phyloP scores from a whole-genome alignment of 495 filamentous ascomycete genomes.

The Aspergillus taichungensis region DNA sequence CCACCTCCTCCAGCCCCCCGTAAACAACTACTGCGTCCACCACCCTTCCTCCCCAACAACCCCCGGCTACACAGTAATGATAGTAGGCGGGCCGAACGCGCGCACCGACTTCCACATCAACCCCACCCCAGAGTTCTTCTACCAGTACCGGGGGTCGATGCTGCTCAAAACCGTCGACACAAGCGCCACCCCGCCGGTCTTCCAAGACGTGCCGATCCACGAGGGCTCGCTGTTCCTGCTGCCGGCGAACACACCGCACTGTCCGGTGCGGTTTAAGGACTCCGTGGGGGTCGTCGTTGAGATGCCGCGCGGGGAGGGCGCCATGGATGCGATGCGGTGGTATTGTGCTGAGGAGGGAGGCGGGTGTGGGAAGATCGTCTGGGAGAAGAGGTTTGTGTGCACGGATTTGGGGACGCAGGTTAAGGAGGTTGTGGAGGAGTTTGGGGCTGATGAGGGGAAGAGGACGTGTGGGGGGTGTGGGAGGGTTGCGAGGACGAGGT shows the following conservation, averaged over 20 bases:
- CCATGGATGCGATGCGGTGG: conserved; percentile 79
- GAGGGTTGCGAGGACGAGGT: conserved; percentile 49
- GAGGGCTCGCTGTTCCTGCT: conserved; percentile 95
- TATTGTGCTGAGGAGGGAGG: conserved; percentile 42
- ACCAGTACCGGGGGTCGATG: conserved; percentile 90
- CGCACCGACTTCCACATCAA: conserved; percentile 99
- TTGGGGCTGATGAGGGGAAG: conserved; percentile 59
- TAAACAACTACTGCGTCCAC: conserved; percentile 97
- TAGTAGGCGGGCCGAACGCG: conserved; percentile 93
- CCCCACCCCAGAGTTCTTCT: conserved; percentile 93
- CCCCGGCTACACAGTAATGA: conserved; percentile 48
- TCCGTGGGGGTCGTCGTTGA: conserved; percentile 84
- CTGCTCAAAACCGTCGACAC: conserved; percentile 78
- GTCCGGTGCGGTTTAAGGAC: conserved; percentile 58
- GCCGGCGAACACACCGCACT: conserved; percentile 84
- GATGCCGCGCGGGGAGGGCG: conserved; percentile 61
- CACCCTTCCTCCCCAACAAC: conserved; percentile 43
- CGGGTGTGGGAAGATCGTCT: conserved; percentile 63
- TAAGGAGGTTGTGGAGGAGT: conserved; percentile 81
- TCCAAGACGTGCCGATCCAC: conserved; percentile 77
- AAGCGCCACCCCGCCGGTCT: conserved; percentile 43
- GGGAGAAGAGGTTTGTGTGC: conserved; percentile 82
- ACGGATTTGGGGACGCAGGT: conserved; percentile 95
- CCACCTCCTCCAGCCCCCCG: conserved; percentile 86
- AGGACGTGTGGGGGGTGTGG: conserved; percentile 77